Base-by-base conservation (phyloP, 108 stramenopile species). In the Cyclostephanos invisitatus region DNA sequence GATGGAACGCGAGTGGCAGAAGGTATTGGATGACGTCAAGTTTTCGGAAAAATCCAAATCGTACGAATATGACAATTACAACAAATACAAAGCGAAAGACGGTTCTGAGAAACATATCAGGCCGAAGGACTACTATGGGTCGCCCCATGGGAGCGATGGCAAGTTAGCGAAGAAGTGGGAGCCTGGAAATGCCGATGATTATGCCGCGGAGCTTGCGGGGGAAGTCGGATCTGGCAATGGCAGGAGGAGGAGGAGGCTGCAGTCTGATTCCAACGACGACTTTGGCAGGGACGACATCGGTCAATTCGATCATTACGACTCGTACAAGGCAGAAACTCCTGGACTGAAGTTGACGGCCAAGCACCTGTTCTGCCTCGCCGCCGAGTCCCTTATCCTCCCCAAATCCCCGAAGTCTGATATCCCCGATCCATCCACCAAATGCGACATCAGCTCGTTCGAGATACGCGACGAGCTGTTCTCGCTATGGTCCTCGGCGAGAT, bases 361-460 rank as follows among this genome's bases (percentile, higher is more conserved):
- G 57, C 88, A 91, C 65, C 51, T 91, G 21, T 88, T 91, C 68
- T 91, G 90, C 74, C 64, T 91, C 48, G 90, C 88, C 18, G 89
- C 86, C 20, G 72, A 82, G 17, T 64, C 79, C 64, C 66, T 78
- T 18, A 73, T 85, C 1, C 74, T 84, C 4, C 75, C 76, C 18
- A 81, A 85, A 75, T 86, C 62, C 47, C 78, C 69, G 9, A 50
- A 44, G 29, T 21, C 42, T 3, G 32, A 27, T 24, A 48, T 67
- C 5, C 29, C 67, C 20, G 62, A 74, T 51, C 80, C 74, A 7
- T 51, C 63, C n/a, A 71, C 62, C 37, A 64, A 74, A 20, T 81
- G 73, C 29, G 74, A 75, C 37, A 64, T 81, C 35, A 53, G 62
- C 14, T 67, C 62, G 28, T 71, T 81, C 53, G 74, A 81, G 18